phyloP scores from a whole-genome alignment of 352 stramenopile species.

The Peronospora destructor region DNA sequence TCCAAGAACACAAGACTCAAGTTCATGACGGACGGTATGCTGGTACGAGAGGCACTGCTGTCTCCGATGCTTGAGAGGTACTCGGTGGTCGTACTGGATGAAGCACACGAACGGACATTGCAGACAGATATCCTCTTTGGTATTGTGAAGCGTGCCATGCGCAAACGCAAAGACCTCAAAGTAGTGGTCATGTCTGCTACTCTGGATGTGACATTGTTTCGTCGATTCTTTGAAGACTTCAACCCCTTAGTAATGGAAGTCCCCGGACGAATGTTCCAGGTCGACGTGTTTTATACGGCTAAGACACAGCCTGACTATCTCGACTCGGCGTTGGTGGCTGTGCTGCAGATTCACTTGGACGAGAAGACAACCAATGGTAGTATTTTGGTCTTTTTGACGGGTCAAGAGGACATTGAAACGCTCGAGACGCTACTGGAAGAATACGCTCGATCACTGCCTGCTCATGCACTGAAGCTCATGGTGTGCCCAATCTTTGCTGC shows the following conservation, averaged over 20 bases:
- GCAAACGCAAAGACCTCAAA: slow-evolving; percentile 82
- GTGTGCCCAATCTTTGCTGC: slow-evolving; percentile 95
- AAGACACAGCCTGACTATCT: slow-evolving; percentile 87
- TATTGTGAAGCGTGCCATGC: slow-evolving; percentile 81
- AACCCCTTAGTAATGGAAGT: slow-evolving; percentile 80
- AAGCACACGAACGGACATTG: slow-evolving; percentile 82
- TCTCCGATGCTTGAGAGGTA: slow-evolving; percentile 67
- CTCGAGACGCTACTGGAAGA: slow-evolving; percentile 80
- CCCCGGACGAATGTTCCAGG: slow-evolving; percentile 81
- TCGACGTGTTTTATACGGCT: slow-evolving; percentile 87
- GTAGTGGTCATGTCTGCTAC: slow-evolving; percentile 98
- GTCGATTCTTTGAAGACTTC: slow-evolving; percentile 89
- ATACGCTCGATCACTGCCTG: slow-evolving; percentile 63
- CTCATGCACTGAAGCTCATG: slow-evolving; percentile 63
- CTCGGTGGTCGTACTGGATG: slow-evolving; percentile 82
- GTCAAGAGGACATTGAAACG: slow-evolving; percentile 95
- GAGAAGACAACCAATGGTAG: slow-evolving; percentile 71
- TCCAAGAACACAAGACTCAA: slow-evolving; percentile 87
- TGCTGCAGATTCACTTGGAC: slow-evolving; percentile 88
- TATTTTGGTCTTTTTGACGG: slow-evolving; percentile 93
- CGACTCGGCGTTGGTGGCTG: slow-evolving; percentile 78
- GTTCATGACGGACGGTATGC: slow-evolving; percentile 89
- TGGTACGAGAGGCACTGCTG: slow-evolving; percentile 87
- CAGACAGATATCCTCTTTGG: slow-evolving; percentile 89
- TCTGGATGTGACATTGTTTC: slow-evolving; percentile 91